Evolutionary conservation across 75 land plant species (phyloP).

Genomic region (Cupressus sempervirens): DNA sequence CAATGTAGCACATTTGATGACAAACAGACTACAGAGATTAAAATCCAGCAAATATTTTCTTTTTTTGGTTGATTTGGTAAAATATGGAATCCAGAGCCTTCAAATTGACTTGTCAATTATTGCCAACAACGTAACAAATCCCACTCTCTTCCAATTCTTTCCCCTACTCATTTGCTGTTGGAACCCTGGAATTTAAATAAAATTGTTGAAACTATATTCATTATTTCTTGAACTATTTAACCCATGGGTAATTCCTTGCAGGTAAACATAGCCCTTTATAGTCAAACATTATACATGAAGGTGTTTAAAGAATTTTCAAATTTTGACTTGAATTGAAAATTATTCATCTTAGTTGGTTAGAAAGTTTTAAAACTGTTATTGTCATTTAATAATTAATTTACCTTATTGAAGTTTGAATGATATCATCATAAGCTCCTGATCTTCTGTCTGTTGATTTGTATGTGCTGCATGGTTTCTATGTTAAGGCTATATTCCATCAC

Average conservation of each 20-base stretch:
- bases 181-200: background rate
- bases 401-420: background rate
- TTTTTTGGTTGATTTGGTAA: too few relatives aligned
- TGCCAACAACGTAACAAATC: background rate
- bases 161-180: background rate
- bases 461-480: background rate
- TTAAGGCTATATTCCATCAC: background rate
- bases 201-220: background rate
- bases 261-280: background rate
- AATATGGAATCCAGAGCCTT: background rate
- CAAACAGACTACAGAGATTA: background rate
- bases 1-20: background rate
- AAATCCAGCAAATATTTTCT: background rate
- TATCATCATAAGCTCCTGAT: background rate
- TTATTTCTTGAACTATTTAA: background rate
- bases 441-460: background rate
- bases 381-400: background rate
- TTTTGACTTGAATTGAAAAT: background rate
- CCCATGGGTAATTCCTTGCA: background rate
- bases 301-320: background rate
- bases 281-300: background rate
- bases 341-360: background rate
- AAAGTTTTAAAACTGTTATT: too few relatives aligned
- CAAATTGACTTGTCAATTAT: too few relatives aligned
- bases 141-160: background rate